phyloP scores from a whole-genome alignment of 495 filamentous ascomycete species.

The Podospora didyma region DNA sequence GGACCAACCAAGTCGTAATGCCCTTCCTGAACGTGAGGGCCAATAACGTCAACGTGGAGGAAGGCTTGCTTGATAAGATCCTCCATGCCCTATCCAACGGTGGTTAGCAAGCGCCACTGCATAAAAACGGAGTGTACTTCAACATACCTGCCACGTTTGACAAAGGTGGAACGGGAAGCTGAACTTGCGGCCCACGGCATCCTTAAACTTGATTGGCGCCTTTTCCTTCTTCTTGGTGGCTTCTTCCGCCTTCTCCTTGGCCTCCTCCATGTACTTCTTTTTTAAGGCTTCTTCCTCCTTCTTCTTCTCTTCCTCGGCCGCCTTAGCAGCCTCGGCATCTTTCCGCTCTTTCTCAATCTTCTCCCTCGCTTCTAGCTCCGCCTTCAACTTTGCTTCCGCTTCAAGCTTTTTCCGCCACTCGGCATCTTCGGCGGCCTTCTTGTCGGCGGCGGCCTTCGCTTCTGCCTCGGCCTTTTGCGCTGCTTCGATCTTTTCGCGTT shows the following conservation, averaged over 20 bases:
- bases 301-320: slow-evolving; percentile 27
- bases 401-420: slow-evolving; percentile 42
- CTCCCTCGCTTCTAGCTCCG: slow-evolving; percentile 25
- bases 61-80: slow-evolving; percentile 85
- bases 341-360: slow-evolving; percentile 15
- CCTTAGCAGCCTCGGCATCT: slow-evolving; percentile 28
- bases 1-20: slow-evolving; percentile 84
- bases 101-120: not conserved
- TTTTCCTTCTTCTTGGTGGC: slow-evolving; percentile 50
- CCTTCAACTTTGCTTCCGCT: slow-evolving; percentile 32
- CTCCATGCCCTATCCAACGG: slow-evolving; percentile 65
- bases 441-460: slow-evolving; percentile 35
- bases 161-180: slow-evolving; percentile 80
- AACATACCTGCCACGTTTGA: slow-evolving; percentile 72
- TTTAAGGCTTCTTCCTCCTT: slow-evolving; percentile 14
- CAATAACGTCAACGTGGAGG: slow-evolving; percentile 76
- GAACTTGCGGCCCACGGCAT: slow-evolving; percentile 81
- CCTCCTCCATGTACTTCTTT: slow-evolving; percentile 35
- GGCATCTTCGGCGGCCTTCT: slow-evolving; percentile 45
- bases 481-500: slow-evolving; percentile 34
- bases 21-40: slow-evolving; percentile 75
- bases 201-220: slow-evolving; percentile 73
- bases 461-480: slow-evolving; percentile 36
- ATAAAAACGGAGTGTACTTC: not conserved
- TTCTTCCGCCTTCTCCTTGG: slow-evolving; percentile 48